phyloP scores from a whole-genome alignment of 441 rosid species.

The Erysimum cheiri region DNA sequence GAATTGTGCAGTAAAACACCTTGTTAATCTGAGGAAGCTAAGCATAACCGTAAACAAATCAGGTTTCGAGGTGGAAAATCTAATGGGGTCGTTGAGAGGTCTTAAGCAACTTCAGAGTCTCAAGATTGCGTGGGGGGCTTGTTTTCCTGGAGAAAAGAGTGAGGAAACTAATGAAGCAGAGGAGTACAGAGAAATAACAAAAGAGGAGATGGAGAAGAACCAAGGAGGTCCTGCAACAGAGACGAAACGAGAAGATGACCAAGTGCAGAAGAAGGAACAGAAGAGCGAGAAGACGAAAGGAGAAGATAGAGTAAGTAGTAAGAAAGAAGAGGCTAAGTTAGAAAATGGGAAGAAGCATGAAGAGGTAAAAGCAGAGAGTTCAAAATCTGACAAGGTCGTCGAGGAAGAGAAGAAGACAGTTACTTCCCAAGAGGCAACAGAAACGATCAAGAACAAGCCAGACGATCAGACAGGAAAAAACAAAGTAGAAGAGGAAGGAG shows the following conservation, averaged over 20 bases:
- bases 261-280: conserved; percentile 13
- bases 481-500: conserved; percentile 6
- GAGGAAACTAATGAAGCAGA: neutral
- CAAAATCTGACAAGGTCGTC: conserved; percentile 14
- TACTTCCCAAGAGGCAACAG: conserved; percentile 6
- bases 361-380: conserved; percentile 8
- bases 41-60: conserved; percentile 47
- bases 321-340: neutral
- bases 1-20: conserved; percentile 37
- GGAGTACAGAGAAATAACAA: neutral
- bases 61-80: conserved; percentile 24
- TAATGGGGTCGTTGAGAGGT: conserved; percentile 23
- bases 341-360: neutral
- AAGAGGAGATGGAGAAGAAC: neutral
- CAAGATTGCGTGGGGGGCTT: conserved; percentile 58
- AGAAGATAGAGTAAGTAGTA: neutral
- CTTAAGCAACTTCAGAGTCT: conserved; percentile 47
- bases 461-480: neutral
- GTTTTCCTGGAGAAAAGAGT: neutral
- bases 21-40: conserved; percentile 47
- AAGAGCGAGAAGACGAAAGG: conserved; percentile 21
- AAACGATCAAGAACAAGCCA: neutral
- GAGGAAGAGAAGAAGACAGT: conserved; percentile 6
- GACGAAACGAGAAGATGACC: no score
- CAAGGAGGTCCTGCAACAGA: no score